Base-by-base conservation (phyloP, 2,329 filamentous ascomycete species). In the Talaromyces piceae region DNA sequence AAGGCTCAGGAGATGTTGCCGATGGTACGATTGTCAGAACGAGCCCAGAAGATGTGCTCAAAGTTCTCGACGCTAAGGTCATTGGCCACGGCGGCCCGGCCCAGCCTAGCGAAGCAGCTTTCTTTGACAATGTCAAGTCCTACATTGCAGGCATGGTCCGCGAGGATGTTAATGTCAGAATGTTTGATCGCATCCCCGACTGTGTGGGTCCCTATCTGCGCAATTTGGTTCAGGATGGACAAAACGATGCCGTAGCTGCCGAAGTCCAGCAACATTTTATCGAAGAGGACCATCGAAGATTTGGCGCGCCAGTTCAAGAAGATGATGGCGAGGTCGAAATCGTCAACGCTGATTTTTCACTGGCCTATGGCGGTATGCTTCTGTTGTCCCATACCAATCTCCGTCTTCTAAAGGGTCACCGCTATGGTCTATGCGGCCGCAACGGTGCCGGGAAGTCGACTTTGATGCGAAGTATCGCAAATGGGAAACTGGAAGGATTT, bases 381-480 rank as follows among this genome's bases (percentile, higher is more conserved):
- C 77, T 98, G 55, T 80, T 98, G 20, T 96, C 90, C 4, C 93
- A 97, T 74, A 96, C 93, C 59, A 97, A 96, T 68, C 77, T 98
- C 41, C 85, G 90, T 39, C 82, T 98, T 7, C 80, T 97, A 63
- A 96, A 97, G 77, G 93, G 93, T 52, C 93, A 97, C 72, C 86
- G 93, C 53, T 98, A 98, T 67, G 93, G 93, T 68, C 87, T 98
- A 16, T 96, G 91, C 64, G 93, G 93, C 63, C 87, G 91, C 62
- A 98, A 98, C 69, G 93, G 93, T 75, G 90, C 91, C 52, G 93
- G 93, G 66, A 98, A 98, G 76, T 97, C 93, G n/a, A 98, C 93
- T 1, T 80, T 98, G 53, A 97, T 98, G 93, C 88, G 89, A 67
- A 90, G 87, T 68, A 98, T 98, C 63, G 88, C 93, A 47, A 86